These are phyloP conservation scores for Rhynchospora breviuscula DNA, from an alignment of 176 grass and related monocot species.

Conservation along the genomic window DNA sequence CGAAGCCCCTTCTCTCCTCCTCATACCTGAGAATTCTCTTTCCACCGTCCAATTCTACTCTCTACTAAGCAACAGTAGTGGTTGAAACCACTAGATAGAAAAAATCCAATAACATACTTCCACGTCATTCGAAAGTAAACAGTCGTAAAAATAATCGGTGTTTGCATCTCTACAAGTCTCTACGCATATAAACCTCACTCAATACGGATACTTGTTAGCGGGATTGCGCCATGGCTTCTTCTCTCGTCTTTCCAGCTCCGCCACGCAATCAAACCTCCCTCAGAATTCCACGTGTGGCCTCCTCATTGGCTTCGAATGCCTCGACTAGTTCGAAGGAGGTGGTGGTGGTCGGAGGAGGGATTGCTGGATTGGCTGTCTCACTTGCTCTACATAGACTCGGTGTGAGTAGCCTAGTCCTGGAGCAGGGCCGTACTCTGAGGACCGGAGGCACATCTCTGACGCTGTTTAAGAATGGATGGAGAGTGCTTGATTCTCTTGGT, in stretches of 20 bases:
- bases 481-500: constrained; percentile 70
- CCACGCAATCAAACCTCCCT: background rate
- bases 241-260: background rate
- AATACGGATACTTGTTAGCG: background rate
- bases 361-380: constrained; percentile 73
- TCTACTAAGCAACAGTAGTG: background rate
- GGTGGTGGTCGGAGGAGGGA: constrained; percentile 79
- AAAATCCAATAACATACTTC: background rate
- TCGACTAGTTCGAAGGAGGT: constrained; percentile 22
- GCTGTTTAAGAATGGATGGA: constrained; percentile 91
- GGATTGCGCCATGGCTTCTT: background rate
- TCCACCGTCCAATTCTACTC: background rate
- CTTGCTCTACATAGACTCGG: constrained; percentile 62
- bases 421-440: constrained; percentile 65
- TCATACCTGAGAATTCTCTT: background rate
- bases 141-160: background rate
- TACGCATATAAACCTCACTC: background rate
- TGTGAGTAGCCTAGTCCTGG: constrained; percentile 55
- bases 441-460: constrained; percentile 82
- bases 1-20: background rate
- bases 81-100: background rate
- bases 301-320: background rate
- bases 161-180: background rate
- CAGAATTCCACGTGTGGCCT: background rate
- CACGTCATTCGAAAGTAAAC: constrained; percentile 2